Evolutionary conservation across 2,329 filamentous ascomycete genomes (phyloP).

Genomic region (Didymella lethalis): DNA sequence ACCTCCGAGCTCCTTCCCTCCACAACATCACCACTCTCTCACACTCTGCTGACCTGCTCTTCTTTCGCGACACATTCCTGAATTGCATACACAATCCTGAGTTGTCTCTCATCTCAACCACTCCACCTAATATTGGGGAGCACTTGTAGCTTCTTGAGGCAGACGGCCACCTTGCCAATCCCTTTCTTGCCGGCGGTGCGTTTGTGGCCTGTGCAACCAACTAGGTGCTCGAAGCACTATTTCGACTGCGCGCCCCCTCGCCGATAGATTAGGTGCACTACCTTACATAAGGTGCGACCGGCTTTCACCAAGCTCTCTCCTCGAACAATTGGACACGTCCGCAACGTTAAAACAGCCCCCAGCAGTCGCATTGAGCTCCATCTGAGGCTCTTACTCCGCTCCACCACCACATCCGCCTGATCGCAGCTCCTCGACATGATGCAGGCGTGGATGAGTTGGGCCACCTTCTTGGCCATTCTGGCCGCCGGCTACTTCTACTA

Average conservation of each 20-base stretch:
- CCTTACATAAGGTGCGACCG: slow-evolving; percentile 27
- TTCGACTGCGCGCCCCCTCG: slow-evolving; percentile 21
- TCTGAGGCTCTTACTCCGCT: slow-evolving; percentile 6
- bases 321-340: slow-evolving; percentile 8
- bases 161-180: slow-evolving; percentile 34
- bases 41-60: slow-evolving; percentile 11
- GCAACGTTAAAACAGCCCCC: slow-evolving; percentile 5
- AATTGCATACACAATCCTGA: slow-evolving; percentile 5
- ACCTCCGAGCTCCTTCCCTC: slow-evolving; percentile 32
- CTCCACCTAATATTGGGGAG: slow-evolving; percentile 1
- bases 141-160: slow-evolving; percentile 28
- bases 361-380: slow-evolving; percentile 5
- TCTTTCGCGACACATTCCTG: slow-evolving; percentile 4
- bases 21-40: slow-evolving; percentile 27
- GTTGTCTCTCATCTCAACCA: neutral
- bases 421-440: slow-evolving; percentile 29
- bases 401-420: neutral
- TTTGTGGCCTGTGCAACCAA: slow-evolving; percentile 22
- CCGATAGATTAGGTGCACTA: slow-evolving; percentile 17
- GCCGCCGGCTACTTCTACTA: slow-evolving; percentile 43
- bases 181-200: slow-evolving; percentile 28
- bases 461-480: slow-evolving; percentile 40
- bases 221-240: slow-evolving; percentile 17
- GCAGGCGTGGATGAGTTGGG: slow-evolving; percentile 48
- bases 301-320: slow-evolving; percentile 19